Conservation (phyloP, 2,329 filamentous ascomycete genomes). For the Colletotrichum nymphaeae region DNA sequence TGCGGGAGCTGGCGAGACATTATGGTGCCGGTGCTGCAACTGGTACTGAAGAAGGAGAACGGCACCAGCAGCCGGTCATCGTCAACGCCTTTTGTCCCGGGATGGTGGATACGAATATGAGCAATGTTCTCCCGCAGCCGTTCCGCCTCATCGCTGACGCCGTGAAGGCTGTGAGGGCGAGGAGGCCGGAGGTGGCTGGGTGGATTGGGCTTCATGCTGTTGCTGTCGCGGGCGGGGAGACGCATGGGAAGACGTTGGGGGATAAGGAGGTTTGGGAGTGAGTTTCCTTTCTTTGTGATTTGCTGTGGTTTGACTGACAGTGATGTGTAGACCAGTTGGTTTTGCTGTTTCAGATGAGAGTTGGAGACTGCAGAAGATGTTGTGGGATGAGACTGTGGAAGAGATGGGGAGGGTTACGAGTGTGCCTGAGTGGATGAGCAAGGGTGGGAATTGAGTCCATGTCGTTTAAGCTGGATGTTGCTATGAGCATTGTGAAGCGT, state of each 20-base stretch:
- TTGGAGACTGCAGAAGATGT: neutral
- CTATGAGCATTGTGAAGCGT: neutral
- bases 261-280: conserved; percentile 23
- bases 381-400: conserved; percentile 8
- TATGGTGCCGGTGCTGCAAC: neutral
- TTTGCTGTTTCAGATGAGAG: neutral
- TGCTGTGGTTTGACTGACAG: neutral
- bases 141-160: neutral
- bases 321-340: neutral
- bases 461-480: neutral
- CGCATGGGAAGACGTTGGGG: conserved; percentile 20
- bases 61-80: conserved; percentile 6
- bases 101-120: conserved; percentile 26
- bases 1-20: conserved; percentile 1
- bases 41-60: neutral
- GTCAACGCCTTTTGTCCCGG: conserved; percentile 24
- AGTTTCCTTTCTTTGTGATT: neutral
- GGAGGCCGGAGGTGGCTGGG: conserved; percentile 3
- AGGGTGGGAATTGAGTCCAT: neutral
- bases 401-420: conserved; percentile 1
- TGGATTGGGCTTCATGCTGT: conserved; percentile 20
- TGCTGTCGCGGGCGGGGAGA: conserved; percentile 13
- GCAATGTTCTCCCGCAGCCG: conserved; percentile 6
- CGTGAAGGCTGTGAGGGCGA: conserved; percentile 8
- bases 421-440: neutral